These are phyloP conservation scores for Cryphonectria carpinicola DNA, from an alignment of 2,329 filamentous ascomycete species.

Conservation along the genomic window DNA sequence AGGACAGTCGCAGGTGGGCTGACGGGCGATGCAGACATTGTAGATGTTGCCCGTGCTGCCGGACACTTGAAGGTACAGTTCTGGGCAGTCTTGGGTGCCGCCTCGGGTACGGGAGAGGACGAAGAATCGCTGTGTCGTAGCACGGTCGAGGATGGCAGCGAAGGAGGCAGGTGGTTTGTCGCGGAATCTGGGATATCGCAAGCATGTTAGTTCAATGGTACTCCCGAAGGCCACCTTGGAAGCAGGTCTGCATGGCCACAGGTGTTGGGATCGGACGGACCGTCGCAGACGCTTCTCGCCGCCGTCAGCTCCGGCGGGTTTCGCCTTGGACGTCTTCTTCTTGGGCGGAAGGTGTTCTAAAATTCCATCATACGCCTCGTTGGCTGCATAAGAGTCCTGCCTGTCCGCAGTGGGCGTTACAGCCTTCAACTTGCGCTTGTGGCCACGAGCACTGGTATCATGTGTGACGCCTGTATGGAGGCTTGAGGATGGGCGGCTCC, in stretches of 20 bases:
- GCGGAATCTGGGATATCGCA: conserved; percentile 34
- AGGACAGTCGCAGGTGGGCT: conserved; percentile 60
- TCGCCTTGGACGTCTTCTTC: conserved; percentile 1
- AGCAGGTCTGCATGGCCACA: background rate
- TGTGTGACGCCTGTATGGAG: background rate
- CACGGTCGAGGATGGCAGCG: conserved; percentile 42
- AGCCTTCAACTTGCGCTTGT: conserved; percentile 13
- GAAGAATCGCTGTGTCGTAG: conserved; percentile 49
- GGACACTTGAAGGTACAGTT: conserved; percentile 61
- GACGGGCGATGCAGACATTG: conserved; percentile 55
- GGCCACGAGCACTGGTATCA: background rate
- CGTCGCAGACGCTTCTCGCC: conserved; percentile 26
- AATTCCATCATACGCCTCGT: background rate
- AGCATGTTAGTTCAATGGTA: background rate
- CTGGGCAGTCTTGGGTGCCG: conserved; percentile 43
- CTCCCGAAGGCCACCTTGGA: background rate
- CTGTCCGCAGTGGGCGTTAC: too few relatives aligned
- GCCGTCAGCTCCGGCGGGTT: background rate
- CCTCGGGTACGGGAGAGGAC: conserved; percentile 46
- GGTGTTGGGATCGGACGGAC: background rate
- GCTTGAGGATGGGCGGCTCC: background rate
- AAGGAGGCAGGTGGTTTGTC: conserved; percentile 42
- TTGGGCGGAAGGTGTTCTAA: background rate
- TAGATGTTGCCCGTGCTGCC: conserved; percentile 71
- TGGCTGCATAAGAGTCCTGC: background rate